Evolutionary conservation across 768 basidiomycete genomes (phyloP), one percentile per base, ranked within the genome.

Genomic region (Royoungia palumana): DNA sequence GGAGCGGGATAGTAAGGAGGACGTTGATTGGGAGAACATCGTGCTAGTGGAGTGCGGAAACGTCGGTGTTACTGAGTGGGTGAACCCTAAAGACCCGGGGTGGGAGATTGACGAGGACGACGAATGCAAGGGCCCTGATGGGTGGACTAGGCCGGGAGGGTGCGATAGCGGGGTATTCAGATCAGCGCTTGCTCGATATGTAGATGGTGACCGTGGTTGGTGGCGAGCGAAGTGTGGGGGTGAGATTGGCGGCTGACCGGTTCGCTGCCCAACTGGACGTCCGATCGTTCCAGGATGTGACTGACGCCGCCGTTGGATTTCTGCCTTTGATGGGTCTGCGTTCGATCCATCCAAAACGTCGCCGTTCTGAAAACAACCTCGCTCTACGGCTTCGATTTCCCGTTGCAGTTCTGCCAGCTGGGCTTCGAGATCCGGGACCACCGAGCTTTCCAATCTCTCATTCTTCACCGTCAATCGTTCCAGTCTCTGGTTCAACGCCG

Each of bases 401-500:
- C 70, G 70, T 55, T 79, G 76, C 42, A 87, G 67, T 36, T 77
- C 77, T 50, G 70, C 70, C 36, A 91, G 70, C 63, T 83, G 80
- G 41, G 78, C 76, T 66, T 89, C 87, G 35, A 92, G 72, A 51
- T 87, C 87, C 1, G 75, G 75, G 16, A 92, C 72, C 13, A 76
- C 69, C 25, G 68, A 68, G 5, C 59, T 69, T 60, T 87, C 85
- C 44, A 89, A 65, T 61, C 78, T 86, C 44, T 89, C 88, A 59
- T 75, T 76, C 71, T 83, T 85, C 47, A 69, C 72, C 24, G 63
- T 73, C 45, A 91, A 66, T 60, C 79, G 81, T 50, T 95, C 93
- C 50, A 91, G 67, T 60, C 79, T 79, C 55, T 80, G 79, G 3
- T 69, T 73, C 47, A 86, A 62, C 1, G 69, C 68, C 7, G 75